A percentile compares a stretch with the other conserved stretches of the same genome.
These are phyloP conservation scores for Hypoxylon sp. DNA, from an alignment of 2,329 filamentous ascomycete species.

Conservation along the genomic window DNA sequence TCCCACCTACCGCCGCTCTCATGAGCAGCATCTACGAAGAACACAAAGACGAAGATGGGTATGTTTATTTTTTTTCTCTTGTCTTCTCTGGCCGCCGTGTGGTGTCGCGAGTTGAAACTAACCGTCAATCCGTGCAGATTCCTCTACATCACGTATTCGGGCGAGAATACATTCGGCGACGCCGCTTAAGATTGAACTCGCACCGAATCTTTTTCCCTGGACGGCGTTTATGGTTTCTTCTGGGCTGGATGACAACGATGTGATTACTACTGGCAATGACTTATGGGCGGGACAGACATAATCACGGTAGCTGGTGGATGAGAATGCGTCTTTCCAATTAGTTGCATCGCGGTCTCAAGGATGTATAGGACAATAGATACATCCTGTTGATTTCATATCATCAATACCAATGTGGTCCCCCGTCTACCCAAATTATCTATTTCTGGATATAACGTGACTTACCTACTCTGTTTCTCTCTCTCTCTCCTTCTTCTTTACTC, in stretches of 20 bases:
- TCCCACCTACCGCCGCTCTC: conserved; percentile 93
- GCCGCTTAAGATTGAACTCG: conserved; percentile 45
- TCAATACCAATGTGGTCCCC: conserved; percentile 29
- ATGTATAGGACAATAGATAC: conserved; percentile 28
- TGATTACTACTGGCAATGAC: conserved; percentile 32
- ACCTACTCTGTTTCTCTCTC: too few relatives aligned
- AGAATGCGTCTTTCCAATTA: conserved; percentile 17
- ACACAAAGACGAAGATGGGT: conserved; percentile 87
- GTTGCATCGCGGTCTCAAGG: conserved; percentile 11
- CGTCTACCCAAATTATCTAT: conserved; percentile 4
- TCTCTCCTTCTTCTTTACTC: too few relatives aligned
- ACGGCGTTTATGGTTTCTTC: conserved; percentile 40
- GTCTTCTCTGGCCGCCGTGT: conserved; percentile 4
- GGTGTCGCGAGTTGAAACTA: conserved; percentile 14
- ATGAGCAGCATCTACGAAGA: conserved; percentile 99
- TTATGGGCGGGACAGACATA: conserved; percentile 31
- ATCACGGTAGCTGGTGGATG: conserved; percentile 17
- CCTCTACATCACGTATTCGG: conserved; percentile 99
- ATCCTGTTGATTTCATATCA: conserved; percentile 21
- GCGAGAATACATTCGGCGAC: conserved; percentile 96
- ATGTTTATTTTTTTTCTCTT: conserved; percentile 43
- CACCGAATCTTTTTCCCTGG: conserved; percentile 26
- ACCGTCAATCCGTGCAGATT: conserved; percentile 65
- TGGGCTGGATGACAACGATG: conserved; percentile 40
- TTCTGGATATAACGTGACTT: not conserved